phyloP scores from a whole-genome alignment of 202 grass and related monocot genomes.

The Brachypodium distachyon region DNA sequence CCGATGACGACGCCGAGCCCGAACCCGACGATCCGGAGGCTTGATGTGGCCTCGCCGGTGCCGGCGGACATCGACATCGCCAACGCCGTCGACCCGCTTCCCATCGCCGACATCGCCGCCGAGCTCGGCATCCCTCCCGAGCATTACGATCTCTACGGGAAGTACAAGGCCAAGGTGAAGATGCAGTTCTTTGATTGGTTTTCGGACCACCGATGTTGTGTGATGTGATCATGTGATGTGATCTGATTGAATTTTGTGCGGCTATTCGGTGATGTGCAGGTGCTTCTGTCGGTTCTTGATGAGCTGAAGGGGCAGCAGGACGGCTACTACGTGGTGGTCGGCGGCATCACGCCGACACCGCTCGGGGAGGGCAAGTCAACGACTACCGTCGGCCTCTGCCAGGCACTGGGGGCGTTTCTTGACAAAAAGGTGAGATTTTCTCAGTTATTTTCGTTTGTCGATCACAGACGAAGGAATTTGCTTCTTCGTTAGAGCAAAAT shows the following conservation, averaged over 20 bases:
- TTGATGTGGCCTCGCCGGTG: slow-evolving; percentile 78
- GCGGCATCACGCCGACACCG: slow-evolving; percentile 91
- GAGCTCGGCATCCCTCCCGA: slow-evolving; percentile 64
- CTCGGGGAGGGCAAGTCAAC: slow-evolving; percentile 97
- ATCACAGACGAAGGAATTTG: background rate
- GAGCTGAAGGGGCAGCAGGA: slow-evolving; percentile 65
- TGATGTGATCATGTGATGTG: background rate
- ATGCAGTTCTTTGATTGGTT: background rate
- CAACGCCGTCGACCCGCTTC: slow-evolving; percentile 74
- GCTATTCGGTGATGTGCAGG: slow-evolving; percentile 34
- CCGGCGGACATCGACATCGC: slow-evolving; percentile 98
- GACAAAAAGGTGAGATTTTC: slow-evolving; percentile 66
- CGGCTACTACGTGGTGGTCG: slow-evolving; percentile 91
- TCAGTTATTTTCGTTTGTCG: background rate
- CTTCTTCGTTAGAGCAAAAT: background rate
- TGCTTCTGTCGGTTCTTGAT: slow-evolving; percentile 68
- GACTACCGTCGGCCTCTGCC: slow-evolving; percentile 88
- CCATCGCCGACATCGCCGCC: slow-evolving; percentile 61
- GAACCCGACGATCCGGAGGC: slow-evolving; percentile 60
- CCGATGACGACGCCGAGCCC: slow-evolving; percentile 28
- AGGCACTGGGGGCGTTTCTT: slow-evolving; percentile 87
- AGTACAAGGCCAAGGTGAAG: slow-evolving; percentile 94
- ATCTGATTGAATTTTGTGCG: slow-evolving; percentile 6
- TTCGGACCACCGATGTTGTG: background rate
- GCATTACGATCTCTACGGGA: slow-evolving; percentile 91